Conservation (phyloP, 2,329 filamentous ascomycete species). For the Cladosporium cucumerinum region DNA sequence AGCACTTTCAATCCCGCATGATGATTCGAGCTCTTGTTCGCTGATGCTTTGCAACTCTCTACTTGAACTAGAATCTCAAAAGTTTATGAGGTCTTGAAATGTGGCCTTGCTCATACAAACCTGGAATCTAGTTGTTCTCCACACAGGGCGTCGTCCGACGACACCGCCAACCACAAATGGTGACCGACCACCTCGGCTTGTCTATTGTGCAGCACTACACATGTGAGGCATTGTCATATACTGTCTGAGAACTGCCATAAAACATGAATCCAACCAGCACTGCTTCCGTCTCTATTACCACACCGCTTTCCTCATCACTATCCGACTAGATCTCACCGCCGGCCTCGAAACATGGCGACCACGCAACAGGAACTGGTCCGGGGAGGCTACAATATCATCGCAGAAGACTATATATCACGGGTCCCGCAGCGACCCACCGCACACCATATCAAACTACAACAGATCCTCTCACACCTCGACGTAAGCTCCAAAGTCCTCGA, state of each 20-base stretch:
- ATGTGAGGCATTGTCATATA: neutral
- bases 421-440: neutral
- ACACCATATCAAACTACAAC: neutral
- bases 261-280: too few relatives aligned
- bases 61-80: too few relatives aligned
- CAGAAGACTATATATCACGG: neutral
- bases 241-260: too few relatives aligned
- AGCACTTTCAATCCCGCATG: too few relatives aligned
- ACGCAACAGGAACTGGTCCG: neutral
- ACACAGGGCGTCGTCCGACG: neutral
- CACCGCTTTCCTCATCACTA: too few relatives aligned
- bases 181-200: neutral
- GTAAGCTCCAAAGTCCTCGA: neutral
- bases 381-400: neutral
- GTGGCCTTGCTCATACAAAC: too few relatives aligned
- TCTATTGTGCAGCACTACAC: neutral
- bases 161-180: neutral
- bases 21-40: too few relatives aligned
- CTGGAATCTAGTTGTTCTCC: too few relatives aligned
- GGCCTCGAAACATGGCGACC: neutral
- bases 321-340: neutral
- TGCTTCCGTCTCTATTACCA: too few relatives aligned
- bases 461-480: neutral
- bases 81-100: too few relatives aligned
- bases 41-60: too few relatives aligned